Base-by-base conservation (phyloP, 2,329 filamentous ascomycete species). In the Clarireedia sp. region DNA sequence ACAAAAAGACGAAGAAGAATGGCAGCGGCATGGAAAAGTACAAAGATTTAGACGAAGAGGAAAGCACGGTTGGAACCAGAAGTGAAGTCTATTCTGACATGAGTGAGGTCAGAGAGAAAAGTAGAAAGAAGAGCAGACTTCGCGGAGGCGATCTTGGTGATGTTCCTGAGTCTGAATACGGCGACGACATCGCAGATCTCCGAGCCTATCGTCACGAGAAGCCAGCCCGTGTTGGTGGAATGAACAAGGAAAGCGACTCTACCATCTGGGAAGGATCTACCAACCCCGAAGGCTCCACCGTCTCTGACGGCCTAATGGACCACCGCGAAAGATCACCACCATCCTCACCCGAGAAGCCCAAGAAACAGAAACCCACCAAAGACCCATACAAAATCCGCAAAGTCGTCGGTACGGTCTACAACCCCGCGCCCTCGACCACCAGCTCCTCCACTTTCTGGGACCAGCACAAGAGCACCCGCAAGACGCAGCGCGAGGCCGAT, bases 191-290 rank as follows among this genome's bases (percentile, higher is more conserved):
- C 23, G 76, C 84, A 63, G 75, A 82, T 47, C 81, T 97, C 55
- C 82, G 86, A 57, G 82, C 82, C 36, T 97, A 97, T 75, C 87
- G 91, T 23, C 80, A 90, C 67, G 92, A 97, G 73, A 89, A 86
- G 69, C 76, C 90, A 2, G 92, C 92, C 0, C 81, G 87, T 51
- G 90, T 97, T 2, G 92, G 92, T 37, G 92, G 92, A 19, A 75
- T 97, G 70, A 97, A 97, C 73, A 85, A 86, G 64, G 78, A 87
- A 62, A 79, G 85, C 44, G 92, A 96, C 63, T 87, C 85, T 58
- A 87, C 83, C 57, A 76, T 82, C 62, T 95, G 89, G 78, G 88
- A 95, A 67, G 89, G 88, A 45, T 81, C 77, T 12, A 83, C 83
- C 36, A 79, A 76, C n/a, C 81, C 83, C 38, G 79, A 64, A 50